Percentiles rank a stretch among this genome's conserved stretches.
These are phyloP conservation scores for Calycina herbarum DNA, from an alignment of 2,329 filamentous ascomycete species.

Conservation along the genomic window DNA sequence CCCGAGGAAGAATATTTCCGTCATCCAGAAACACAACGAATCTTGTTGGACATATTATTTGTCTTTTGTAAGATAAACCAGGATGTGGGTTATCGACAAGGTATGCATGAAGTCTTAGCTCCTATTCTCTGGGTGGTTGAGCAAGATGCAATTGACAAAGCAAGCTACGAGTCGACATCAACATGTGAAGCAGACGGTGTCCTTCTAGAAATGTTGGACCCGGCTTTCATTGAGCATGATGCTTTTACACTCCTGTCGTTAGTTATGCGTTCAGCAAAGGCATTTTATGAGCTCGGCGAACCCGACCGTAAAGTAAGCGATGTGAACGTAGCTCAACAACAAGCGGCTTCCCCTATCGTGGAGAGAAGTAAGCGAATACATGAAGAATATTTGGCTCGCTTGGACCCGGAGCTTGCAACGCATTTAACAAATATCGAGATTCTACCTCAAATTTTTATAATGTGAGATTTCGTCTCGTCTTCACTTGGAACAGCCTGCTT, in stretches of 20 bases:
- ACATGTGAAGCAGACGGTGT: slow-evolving; percentile 24
- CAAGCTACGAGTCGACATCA: slow-evolving; percentile 38
- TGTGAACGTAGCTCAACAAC: slow-evolving; percentile 23
- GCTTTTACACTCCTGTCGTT: slow-evolving; percentile 81
- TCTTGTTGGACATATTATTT: slow-evolving; percentile 87
- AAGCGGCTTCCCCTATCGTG: slow-evolving; percentile 70
- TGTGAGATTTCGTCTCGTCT: slow-evolving; percentile 54
- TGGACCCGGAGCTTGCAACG: slow-evolving; percentile 79
- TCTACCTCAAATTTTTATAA: slow-evolving; percentile 93
- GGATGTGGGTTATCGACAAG: slow-evolving; percentile 86
- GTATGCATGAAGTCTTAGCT: slow-evolving; percentile 95
- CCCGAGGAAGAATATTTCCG: slow-evolving; percentile 92
- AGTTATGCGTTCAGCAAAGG: slow-evolving; percentile 84
- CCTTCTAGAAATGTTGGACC: slow-evolving; percentile 68
- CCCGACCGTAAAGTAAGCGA: slow-evolving; percentile 44
- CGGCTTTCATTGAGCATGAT: slow-evolving; percentile 81
- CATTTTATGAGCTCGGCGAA: slow-evolving; percentile 71
- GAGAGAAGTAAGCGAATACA: slow-evolving; percentile 85
- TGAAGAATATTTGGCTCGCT: slow-evolving; percentile 71
- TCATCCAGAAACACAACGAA: slow-evolving; percentile 71
- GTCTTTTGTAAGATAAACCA: slow-evolving; percentile 93
- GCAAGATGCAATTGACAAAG: slow-evolving; percentile 69
- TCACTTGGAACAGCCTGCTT: slow-evolving; percentile 5
- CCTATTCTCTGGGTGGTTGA: slow-evolving; percentile 84
- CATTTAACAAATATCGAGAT: slow-evolving; percentile 85